phyloP scores from a whole-genome alignment of 192 early-diverging fungal genomes.

The Pecoramyces ruminantium region DNA sequence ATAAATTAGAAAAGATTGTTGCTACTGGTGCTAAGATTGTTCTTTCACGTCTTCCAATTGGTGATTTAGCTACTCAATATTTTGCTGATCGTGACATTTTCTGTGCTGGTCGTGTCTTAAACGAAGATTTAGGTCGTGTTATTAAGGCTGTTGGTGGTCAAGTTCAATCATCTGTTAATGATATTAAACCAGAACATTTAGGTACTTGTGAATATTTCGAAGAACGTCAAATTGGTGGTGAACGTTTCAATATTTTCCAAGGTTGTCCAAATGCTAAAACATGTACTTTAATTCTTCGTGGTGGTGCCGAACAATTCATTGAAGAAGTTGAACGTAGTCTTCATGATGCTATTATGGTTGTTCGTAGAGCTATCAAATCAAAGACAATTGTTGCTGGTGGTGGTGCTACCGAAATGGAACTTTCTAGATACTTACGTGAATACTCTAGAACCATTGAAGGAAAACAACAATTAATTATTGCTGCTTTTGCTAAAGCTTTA shows the following conservation, averaged over 20 bases:
- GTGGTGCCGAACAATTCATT: slow-evolving; percentile 99
- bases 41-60: slow-evolving; percentile 91
- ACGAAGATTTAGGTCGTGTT: slow-evolving; percentile 82
- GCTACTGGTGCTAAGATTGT: slow-evolving; percentile 93
- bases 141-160: slow-evolving; percentile 87
- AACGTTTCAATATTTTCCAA: slow-evolving; percentile 91
- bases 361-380: slow-evolving; percentile 90
- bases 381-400: slow-evolving; percentile 92
- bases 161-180: slow-evolving; percentile 80
- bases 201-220: slow-evolving; percentile 84
- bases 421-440: slow-evolving; percentile 85
- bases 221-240: slow-evolving; percentile 89
- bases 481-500: slow-evolving; percentile 83
- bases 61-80: slow-evolving; percentile 97
- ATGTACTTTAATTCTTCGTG: slow-evolving; percentile 87
- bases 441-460: slow-evolving; percentile 87
- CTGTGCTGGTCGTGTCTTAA: slow-evolving; percentile 91
- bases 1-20: slow-evolving; percentile 91
- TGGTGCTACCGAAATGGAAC: slow-evolving; percentile 94
- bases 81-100: slow-evolving; percentile 99
- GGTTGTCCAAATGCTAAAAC: slow-evolving; percentile 88
- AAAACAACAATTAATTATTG: slow-evolving; percentile 95
- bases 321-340: slow-evolving; percentile 92
- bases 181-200: slow-evolving; percentile 61
- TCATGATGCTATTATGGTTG: slow-evolving; percentile 99